Percentiles rank a stretch among this genome's conserved stretches.
Evolutionary conservation across 169 alveolate genomes (phyloP).

Genomic region (Besnoitia besnoiti): DNA sequence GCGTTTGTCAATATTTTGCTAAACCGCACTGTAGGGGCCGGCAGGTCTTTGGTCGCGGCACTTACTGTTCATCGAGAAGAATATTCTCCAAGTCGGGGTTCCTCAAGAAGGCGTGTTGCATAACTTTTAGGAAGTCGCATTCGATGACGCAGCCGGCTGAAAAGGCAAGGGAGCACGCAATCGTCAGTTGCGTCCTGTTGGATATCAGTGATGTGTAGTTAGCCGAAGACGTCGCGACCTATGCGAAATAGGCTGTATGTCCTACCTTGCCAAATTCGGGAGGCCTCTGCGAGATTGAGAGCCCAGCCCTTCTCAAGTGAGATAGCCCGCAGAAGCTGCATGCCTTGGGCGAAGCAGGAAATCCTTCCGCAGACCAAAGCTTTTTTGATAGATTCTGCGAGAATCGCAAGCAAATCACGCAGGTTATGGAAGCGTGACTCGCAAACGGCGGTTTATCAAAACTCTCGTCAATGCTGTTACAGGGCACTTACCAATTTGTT

Average conservation of each 20-base stretch:
- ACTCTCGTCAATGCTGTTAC: background rate
- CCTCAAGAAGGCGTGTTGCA: constrained; percentile 71
- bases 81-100: constrained; percentile 44
- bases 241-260: background rate
- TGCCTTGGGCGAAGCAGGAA: constrained; percentile 83
- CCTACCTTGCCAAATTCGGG: constrained; percentile 82
- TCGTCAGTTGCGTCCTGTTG: too few species aligned
- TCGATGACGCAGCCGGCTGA: constrained; percentile 84
- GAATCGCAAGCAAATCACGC: background rate
- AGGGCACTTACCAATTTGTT: background rate
- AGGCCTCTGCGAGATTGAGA: constrained; percentile 73
- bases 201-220: too few species aligned
- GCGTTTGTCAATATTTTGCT: too few species aligned
- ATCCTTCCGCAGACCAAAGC: constrained; percentile 77
- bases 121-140: constrained; percentile 76
- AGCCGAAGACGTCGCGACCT: too few species aligned
- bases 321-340: constrained; percentile 77
- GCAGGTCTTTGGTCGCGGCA: too few species aligned
- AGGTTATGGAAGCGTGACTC: too few species aligned
- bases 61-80: constrained; percentile 55
- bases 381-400: constrained; percentile 51
- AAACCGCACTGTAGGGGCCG: too few species aligned
- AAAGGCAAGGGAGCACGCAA: background rate
- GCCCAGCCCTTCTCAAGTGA: constrained; percentile 79
- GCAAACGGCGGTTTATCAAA: background rate